phyloP scores from a whole-genome alignment of 2,329 filamentous ascomycete species.

The Fusarium aywerte region DNA sequence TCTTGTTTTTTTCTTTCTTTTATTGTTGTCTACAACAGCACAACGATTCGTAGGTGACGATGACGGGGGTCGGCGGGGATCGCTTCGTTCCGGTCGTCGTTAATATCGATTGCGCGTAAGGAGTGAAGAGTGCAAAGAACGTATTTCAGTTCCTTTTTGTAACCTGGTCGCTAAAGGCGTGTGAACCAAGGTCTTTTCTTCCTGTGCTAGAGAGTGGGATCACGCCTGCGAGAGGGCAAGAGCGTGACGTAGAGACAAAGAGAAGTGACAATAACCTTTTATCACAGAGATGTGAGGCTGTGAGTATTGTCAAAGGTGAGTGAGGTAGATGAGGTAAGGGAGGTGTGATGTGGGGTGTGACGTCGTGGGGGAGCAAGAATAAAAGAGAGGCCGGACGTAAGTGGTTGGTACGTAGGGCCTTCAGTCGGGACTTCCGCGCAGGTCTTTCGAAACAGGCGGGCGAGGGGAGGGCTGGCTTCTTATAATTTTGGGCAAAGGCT shows the following conservation, averaged over 20 bases:
- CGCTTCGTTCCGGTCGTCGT: slow-evolving; percentile 51
- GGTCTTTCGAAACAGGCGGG: slow-evolving; percentile 60
- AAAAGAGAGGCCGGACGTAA: slow-evolving; percentile 58
- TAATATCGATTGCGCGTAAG: slow-evolving; percentile 50
- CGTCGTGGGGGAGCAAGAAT: slow-evolving; percentile 48
- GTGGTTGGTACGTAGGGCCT: slow-evolving; percentile 63
- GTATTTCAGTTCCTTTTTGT: slow-evolving; percentile 56
- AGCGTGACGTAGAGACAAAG: slow-evolving; percentile 30
- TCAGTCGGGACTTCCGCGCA: slow-evolving; percentile 67
- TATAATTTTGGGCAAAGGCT: slow-evolving; percentile 63
- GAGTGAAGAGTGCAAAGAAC: slow-evolving; percentile 52
- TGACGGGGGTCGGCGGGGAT: slow-evolving; percentile 49
- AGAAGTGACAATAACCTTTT: slow-evolving; percentile 9
- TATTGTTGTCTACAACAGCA: slow-evolving; percentile 54
- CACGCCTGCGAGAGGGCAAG: slow-evolving; percentile 30
- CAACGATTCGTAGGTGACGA: slow-evolving; percentile 49
- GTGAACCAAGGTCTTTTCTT: slow-evolving; percentile 43
- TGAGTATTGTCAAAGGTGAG: slow-evolving; percentile 36
- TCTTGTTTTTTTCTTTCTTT: slow-evolving; percentile 34
- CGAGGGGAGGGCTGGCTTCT: slow-evolving; percentile 65
- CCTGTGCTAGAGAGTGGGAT: slow-evolving; percentile 41
- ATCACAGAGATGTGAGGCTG: slow-evolving; percentile 29
- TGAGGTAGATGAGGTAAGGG: neutral
- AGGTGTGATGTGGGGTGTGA: slow-evolving; percentile 49
- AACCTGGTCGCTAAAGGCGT: slow-evolving; percentile 46